Percentiles rank a stretch among this genome's conserved stretches.
These are phyloP conservation scores for Meira nashicola DNA, from an alignment of 1,284 basidiomycete genomes.

Conservation along the genomic window DNA sequence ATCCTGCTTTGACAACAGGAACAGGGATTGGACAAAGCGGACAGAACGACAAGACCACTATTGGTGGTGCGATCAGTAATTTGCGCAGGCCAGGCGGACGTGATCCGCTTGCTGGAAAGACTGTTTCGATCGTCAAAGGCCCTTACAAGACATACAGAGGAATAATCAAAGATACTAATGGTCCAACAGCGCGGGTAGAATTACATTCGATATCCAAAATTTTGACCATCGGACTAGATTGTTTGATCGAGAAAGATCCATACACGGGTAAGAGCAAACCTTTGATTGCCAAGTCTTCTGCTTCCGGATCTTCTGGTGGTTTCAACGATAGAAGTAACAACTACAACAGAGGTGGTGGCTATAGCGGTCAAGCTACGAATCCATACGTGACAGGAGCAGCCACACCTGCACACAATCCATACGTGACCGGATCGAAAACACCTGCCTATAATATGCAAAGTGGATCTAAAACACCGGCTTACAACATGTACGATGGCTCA, in stretches of 20 bases:
- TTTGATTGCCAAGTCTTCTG: constrained; percentile 8
- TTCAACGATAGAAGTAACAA: not conserved
- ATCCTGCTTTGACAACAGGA: constrained; percentile 64
- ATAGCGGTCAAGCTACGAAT: constrained; percentile 1
- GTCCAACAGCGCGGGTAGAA: constrained; percentile 80
- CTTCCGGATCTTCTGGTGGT: not conserved
- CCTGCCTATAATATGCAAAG: constrained; percentile 27
- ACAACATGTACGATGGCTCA: constrained; percentile 16
- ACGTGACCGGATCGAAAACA: constrained; percentile 23
- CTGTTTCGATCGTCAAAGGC: constrained; percentile 78
- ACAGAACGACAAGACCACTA: constrained; percentile 48
- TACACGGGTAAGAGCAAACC: constrained; percentile 37
- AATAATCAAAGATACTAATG: constrained; percentile 91
- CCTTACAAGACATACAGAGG: constrained; percentile 87
- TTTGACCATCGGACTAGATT: constrained; percentile 76
- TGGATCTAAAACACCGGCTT: constrained; percentile 47
- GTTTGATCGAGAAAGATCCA: constrained; percentile 66
- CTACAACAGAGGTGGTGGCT: not conserved
- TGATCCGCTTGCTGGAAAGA: constrained; percentile 75
- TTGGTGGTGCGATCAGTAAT: constrained; percentile 73
- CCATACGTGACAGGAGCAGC: constrained; percentile 3
- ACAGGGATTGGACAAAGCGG: constrained; percentile 38
- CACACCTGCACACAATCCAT: constrained; percentile 4
- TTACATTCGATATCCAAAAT: constrained; percentile 84
- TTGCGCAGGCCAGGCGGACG: constrained; percentile 68